These are phyloP conservation scores for Lichina pygmaea DNA, from an alignment of 495 filamentous ascomycete genomes.

Conservation along the genomic window DNA sequence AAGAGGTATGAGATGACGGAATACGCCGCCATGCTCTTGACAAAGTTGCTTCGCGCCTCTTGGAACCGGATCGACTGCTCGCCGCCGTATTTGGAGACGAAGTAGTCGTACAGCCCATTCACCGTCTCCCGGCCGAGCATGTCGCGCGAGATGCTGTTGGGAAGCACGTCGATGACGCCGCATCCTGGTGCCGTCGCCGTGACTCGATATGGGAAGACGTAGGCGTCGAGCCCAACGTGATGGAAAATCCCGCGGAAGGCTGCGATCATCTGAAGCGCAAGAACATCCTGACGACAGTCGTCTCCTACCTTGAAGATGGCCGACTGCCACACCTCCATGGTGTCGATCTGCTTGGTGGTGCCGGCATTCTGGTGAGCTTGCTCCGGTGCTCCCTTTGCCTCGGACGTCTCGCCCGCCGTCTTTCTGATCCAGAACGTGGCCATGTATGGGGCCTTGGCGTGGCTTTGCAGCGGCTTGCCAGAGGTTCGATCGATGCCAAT, in stretches of 20 bases:
- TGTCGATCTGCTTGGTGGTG: slow-evolving; percentile 14
- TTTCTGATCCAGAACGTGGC: slow-evolving; percentile 93
- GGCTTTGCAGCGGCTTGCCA: slow-evolving; percentile 86
- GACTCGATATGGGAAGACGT: slow-evolving; percentile 88
- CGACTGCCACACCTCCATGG: slow-evolving; percentile 88
- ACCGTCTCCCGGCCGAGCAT: slow-evolving; percentile 96
- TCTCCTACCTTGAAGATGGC: slow-evolving; percentile 99
- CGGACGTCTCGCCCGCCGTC: slow-evolving; percentile 22
- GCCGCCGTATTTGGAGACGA: slow-evolving; percentile 85
- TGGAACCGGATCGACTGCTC: slow-evolving; percentile 88
- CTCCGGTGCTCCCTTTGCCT: slow-evolving; percentile 9
- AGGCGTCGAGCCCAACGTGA: slow-evolving; percentile 80
- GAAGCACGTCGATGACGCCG: slow-evolving; percentile 91
- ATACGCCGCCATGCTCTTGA: slow-evolving; percentile 99
- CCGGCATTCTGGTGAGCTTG: slow-evolving; percentile 8
- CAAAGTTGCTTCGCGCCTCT: slow-evolving; percentile 85
- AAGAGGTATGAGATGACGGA: slow-evolving; percentile 91
- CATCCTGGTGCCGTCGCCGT: slow-evolving; percentile 97
- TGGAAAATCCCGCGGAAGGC: slow-evolving; percentile 93
- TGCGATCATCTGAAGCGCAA: slow-evolving; percentile 92
- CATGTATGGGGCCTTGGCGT: slow-evolving; percentile 97
- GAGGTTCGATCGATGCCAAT: slow-evolving; percentile 95
- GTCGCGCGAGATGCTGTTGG: slow-evolving; percentile 91
- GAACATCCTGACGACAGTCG: slow-evolving; percentile 89
- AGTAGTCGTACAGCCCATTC: slow-evolving; percentile 95